Evolutionary conservation across 306 rosid genomes (phyloP).

Genomic region (Lathyrus oleraceus): DNA sequence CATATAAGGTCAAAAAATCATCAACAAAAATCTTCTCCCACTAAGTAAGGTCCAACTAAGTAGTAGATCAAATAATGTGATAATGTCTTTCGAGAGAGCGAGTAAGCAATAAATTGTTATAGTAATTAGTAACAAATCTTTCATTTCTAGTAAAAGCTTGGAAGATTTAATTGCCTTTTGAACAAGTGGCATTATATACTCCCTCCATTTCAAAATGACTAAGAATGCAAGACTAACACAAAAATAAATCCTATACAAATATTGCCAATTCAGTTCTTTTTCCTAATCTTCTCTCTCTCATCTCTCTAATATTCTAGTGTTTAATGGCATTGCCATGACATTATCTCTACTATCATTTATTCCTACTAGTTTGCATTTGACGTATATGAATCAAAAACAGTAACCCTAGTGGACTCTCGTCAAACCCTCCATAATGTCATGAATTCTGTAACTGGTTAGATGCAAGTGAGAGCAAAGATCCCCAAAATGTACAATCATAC

Average conservation of each 20-base stretch:
- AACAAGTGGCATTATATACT: conserved; percentile 2
- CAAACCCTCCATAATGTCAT: background rate
- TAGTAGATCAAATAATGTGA: background rate
- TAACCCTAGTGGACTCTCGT: background rate
- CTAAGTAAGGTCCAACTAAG: background rate
- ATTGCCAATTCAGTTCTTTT: background rate
- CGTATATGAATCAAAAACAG: background rate
- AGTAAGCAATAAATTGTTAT: background rate
- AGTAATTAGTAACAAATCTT: background rate
- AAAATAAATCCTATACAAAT: background rate
- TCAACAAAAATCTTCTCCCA: background rate
- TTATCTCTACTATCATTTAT: conserved; percentile 18
- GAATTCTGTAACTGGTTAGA: conserved; percentile 12
- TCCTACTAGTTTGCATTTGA: conserved; percentile 12
- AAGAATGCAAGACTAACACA: background rate
- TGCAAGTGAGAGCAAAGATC: conserved; percentile 7
- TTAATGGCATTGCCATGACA: background rate
- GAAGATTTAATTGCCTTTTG: background rate
- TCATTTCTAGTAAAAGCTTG: conserved; percentile 10
- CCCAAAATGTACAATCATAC: conserved; percentile 4
- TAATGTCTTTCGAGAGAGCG: background rate
- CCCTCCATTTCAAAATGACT: no score
- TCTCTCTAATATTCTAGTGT: background rate
- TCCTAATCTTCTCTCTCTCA: background rate
- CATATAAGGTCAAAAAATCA: background rate